phyloP scores from a whole-genome alignment of 2,329 filamentous ascomycete genomes.

The Cyphellophora attinorum region DNA sequence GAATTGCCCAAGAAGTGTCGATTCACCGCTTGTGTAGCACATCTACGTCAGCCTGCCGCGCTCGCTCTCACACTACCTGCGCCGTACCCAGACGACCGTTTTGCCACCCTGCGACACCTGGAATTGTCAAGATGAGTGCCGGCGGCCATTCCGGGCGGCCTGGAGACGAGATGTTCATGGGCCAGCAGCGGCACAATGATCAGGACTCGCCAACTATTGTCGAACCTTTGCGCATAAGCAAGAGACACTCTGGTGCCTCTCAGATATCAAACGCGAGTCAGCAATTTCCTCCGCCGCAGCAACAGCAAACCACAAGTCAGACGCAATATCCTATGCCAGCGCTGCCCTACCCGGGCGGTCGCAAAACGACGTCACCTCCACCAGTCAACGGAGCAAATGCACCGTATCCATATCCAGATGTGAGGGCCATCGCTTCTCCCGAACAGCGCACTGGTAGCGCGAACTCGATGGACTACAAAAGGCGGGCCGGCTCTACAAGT shows the following conservation, averaged over 20 bases:
- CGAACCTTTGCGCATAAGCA: slow-evolving; percentile 76
- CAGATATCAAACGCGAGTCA: slow-evolving; percentile 25
- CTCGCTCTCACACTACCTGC: background rate
- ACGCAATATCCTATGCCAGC: slow-evolving; percentile 58
- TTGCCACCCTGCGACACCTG: background rate
- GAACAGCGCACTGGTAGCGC: slow-evolving; percentile 10
- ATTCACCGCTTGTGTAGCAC: background rate
- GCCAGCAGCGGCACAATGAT: slow-evolving; percentile 25
- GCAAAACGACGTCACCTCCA: slow-evolving; percentile 10
- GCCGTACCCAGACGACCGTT: background rate
- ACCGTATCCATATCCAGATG: slow-evolving; percentile 37
- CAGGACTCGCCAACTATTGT: slow-evolving; percentile 63
- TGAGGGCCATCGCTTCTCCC: slow-evolving; percentile 17
- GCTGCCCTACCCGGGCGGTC: slow-evolving; percentile 61
- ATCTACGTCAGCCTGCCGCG: background rate
- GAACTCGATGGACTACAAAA: slow-evolving; percentile 17
- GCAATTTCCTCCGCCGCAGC: slow-evolving; percentile 24
- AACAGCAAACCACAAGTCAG: slow-evolving; percentile 46
- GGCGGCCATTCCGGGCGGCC: slow-evolving; percentile 52
- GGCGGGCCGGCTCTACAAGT: slow-evolving; percentile 19
- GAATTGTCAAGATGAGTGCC: slow-evolving; percentile 30
- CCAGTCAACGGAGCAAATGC: slow-evolving; percentile 20
- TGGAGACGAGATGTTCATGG: slow-evolving; percentile 76
- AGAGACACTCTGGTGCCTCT: slow-evolving; percentile 56
- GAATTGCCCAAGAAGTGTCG: background rate